Conservation (phyloP, 2,329 filamentous ascomycete species). For the Microthyrium microscopicum region DNA sequence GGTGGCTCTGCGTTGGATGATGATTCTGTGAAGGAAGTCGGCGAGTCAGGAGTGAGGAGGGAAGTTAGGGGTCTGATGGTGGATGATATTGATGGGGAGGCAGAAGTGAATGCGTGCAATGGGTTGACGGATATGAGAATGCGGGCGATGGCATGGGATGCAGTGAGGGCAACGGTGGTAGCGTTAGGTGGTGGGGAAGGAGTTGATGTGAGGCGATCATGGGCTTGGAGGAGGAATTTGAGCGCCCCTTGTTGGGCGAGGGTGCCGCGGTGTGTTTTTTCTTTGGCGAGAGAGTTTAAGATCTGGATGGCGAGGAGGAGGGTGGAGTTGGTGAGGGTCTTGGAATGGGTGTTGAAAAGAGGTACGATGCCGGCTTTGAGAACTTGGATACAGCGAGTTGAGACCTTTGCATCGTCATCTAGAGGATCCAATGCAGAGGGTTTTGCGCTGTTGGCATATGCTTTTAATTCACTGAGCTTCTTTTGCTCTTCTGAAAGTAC, state of each 20-base stretch:
- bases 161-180: slow-evolving; percentile 32
- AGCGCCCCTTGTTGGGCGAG: slow-evolving; percentile 91
- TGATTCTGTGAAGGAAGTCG: too few species aligned
- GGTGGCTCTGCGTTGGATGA: slow-evolving; percentile 30
- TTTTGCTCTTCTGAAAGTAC: slow-evolving; percentile 76
- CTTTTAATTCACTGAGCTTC: slow-evolving; percentile 79
- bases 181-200: slow-evolving; percentile 22
- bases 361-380: slow-evolving; percentile 66
- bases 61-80: slow-evolving; percentile 69
- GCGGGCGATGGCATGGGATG: slow-evolving; percentile 67
- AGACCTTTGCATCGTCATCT: slow-evolving; percentile 60
- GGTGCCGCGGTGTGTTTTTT: slow-evolving; percentile 54
- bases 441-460: slow-evolving; percentile 77
- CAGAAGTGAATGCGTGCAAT: slow-evolving; percentile 58
- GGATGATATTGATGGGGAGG: slow-evolving; percentile 52
- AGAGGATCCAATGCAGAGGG: slow-evolving; percentile 44
- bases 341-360: slow-evolving; percentile 59
- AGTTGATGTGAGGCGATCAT: slow-evolving; percentile 29
- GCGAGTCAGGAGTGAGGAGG: slow-evolving; percentile 53
- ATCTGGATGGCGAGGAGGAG: slow-evolving; percentile 53
- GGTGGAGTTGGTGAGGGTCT: slow-evolving; percentile 52
- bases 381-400: slow-evolving; percentile 56
- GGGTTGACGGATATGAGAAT: slow-evolving; percentile 80
- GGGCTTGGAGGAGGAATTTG: slow-evolving; percentile 60
- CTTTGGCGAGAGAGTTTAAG: slow-evolving; percentile 59